Conservation (phyloP, 345 rosid species). For the Cardiospermum halicacabum region DNA sequence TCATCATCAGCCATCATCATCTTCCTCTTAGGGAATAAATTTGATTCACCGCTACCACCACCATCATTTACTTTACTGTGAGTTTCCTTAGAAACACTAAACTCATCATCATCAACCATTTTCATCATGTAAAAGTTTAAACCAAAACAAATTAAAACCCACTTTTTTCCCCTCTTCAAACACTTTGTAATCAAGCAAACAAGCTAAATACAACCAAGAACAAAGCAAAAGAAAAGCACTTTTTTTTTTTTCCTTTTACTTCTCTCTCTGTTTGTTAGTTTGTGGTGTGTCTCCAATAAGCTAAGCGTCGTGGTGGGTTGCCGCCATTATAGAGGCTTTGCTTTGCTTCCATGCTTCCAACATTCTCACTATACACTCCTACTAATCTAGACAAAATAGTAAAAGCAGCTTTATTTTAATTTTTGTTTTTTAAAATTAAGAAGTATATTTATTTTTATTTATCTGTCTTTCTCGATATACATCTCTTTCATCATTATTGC, state of each 20-base stretch:
- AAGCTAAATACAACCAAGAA: neutral
- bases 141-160: neutral
- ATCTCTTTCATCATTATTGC: slow-evolving; percentile 28
- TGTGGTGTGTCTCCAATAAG: neutral
- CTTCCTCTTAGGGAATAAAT: slow-evolving; percentile 15
- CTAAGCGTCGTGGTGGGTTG: slow-evolving; percentile 33
- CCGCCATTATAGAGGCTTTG: slow-evolving; percentile 54
- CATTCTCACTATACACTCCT: slow-evolving; percentile 50
- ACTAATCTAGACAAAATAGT: slow-evolving; percentile 37
- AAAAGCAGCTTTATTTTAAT: slow-evolving; percentile 13
- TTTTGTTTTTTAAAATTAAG: too few relatives aligned
- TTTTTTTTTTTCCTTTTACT: slow-evolving; percentile 8
- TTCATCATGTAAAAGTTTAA: neutral
- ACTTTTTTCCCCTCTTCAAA: neutral
- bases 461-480: neutral
- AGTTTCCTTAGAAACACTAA: slow-evolving; percentile 17
- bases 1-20: slow-evolving; percentile 22
- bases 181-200: slow-evolving; percentile 16
- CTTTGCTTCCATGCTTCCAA: slow-evolving; percentile 85
- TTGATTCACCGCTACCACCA: slow-evolving; percentile 24
- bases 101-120: slow-evolving; percentile 28
- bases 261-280: neutral
- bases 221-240: neutral
- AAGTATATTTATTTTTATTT: neutral
- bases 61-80: slow-evolving; percentile 9